These are phyloP conservation scores for Ophiocordyceps unilateralis DNA, from an alignment of 2,329 filamentous ascomycete species.

Conservation along the genomic window DNA sequence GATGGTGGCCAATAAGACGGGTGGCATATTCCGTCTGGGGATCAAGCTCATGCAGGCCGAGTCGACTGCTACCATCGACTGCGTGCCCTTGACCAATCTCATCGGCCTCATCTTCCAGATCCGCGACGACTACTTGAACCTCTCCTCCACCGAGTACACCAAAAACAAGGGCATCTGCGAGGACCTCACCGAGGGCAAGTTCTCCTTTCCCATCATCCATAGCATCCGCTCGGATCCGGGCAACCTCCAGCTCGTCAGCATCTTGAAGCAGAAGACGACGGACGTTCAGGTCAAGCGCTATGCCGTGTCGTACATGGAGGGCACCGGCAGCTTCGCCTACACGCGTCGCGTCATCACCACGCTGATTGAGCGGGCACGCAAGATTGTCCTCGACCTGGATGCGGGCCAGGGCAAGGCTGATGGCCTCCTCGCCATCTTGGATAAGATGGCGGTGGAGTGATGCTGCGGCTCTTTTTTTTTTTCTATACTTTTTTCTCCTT, in stretches of 20 bases:
- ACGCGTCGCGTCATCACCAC: slow-evolving; percentile 50
- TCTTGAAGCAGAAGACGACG: slow-evolving; percentile 74
- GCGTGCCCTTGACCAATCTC: slow-evolving; percentile 68
- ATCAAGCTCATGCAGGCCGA: slow-evolving; percentile 82
- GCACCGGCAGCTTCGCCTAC: slow-evolving; percentile 78
- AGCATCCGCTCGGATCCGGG: slow-evolving; percentile 61
- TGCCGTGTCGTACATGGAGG: slow-evolving; percentile 80
- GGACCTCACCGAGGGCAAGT: slow-evolving; percentile 93
- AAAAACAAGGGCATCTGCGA: slow-evolving; percentile 88
- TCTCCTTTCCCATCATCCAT: slow-evolving; percentile 91
- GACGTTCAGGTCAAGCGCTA: slow-evolving; percentile 84
- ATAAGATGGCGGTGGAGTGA: slow-evolving; percentile 35
- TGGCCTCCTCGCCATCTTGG: slow-evolving; percentile 48
- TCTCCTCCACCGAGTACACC: slow-evolving; percentile 57
- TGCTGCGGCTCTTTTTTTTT: too few relatives aligned
- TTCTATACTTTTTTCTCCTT: background rate
- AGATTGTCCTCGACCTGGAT: slow-evolving; percentile 47
- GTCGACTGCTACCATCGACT: slow-evolving; percentile 40
- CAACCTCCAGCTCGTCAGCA: slow-evolving; percentile 74
- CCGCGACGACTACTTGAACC: slow-evolving; percentile 85
- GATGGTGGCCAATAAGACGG: slow-evolving; percentile 86
- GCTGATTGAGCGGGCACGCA: slow-evolving; percentile 45
- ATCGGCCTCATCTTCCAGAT: slow-evolving; percentile 83
- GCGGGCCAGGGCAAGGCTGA: slow-evolving; percentile 35
- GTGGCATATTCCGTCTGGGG: slow-evolving; percentile 67